A percentile compares a stretch with the other conserved stretches of the same genome.
Evolutionary conservation across 129 eudicot species (phyloP).

Genomic region (Tagetes patula): DNA sequence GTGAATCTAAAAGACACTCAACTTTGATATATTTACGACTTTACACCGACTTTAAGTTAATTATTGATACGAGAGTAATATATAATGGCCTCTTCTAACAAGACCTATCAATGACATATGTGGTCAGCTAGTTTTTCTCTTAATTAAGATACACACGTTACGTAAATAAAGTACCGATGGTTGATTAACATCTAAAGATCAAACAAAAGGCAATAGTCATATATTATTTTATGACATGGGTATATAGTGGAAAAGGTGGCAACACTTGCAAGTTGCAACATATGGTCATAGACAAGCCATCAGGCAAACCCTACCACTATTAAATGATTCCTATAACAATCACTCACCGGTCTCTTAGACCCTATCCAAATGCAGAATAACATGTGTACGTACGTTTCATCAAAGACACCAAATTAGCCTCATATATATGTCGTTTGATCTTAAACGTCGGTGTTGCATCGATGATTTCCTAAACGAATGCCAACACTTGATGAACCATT

Average conservation of each 20-base stretch:
- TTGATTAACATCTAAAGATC: neutral
- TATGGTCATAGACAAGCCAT: conserved; percentile 11
- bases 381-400: neutral
- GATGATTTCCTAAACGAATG: neutral
- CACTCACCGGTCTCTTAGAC: neutral
- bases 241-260: conserved; percentile 7
- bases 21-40: too few species aligned
- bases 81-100: too few species aligned
- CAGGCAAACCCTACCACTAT: conserved; percentile 19
- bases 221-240: conserved; percentile 7
- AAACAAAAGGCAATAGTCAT: neutral
- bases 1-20: too few species aligned
- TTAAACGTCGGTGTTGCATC: too few species aligned
- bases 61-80: too few species aligned
- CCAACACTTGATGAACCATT: neutral
- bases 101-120: neutral
- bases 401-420: neutral
- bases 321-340: conserved; percentile 6
- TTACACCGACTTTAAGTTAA: too few species aligned
- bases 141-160: neutral
- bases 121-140: neutral
- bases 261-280: conserved; percentile 15
- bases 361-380: neutral
- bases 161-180: neutral
- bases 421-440: too few species aligned